Percentiles rank a stretch among this genome's conserved stretches.
phyloP scores from a whole-genome alignment of 441 rosid species.

The Adansonia grandidieri region DNA sequence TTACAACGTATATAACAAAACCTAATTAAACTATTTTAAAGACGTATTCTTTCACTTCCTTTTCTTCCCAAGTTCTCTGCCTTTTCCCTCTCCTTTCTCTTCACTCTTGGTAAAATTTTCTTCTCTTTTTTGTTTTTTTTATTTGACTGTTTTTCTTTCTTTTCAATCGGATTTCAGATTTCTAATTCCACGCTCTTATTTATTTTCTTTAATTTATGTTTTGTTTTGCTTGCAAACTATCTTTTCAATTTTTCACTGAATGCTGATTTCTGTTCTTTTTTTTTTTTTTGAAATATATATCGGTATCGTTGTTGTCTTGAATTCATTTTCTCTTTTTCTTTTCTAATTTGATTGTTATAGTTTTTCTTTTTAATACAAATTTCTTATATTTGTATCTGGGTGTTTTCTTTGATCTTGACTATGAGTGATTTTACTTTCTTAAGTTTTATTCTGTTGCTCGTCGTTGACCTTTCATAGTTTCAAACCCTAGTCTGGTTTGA shows the following conservation, averaged over 20 bases:
- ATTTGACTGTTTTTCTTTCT: neutral
- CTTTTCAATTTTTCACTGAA: neutral
- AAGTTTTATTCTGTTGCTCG: neutral
- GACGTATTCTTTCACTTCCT: neutral
- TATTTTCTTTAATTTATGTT: neutral
- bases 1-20: too few relatives aligned
- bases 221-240: neutral
- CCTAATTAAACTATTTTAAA: too few relatives aligned
- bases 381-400: neutral
- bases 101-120: neutral
- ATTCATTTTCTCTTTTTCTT: neutral
- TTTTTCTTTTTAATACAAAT: neutral
- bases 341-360: neutral
- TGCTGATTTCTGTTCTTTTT: neutral
- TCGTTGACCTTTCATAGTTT: neutral
- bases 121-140: neutral
- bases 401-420: constrained; percentile 11
- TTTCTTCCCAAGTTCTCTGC: neutral
- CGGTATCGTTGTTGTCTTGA: neutral
- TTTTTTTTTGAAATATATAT: neutral
- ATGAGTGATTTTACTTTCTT: neutral
- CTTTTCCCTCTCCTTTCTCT: neutral
- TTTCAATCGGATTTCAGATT: constrained; percentile 4
- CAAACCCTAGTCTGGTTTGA: constrained; percentile 18
- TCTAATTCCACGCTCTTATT: neutral